phyloP scores from a whole-genome alignment of 257 asterid species.

The Solanum pennellii region DNA sequence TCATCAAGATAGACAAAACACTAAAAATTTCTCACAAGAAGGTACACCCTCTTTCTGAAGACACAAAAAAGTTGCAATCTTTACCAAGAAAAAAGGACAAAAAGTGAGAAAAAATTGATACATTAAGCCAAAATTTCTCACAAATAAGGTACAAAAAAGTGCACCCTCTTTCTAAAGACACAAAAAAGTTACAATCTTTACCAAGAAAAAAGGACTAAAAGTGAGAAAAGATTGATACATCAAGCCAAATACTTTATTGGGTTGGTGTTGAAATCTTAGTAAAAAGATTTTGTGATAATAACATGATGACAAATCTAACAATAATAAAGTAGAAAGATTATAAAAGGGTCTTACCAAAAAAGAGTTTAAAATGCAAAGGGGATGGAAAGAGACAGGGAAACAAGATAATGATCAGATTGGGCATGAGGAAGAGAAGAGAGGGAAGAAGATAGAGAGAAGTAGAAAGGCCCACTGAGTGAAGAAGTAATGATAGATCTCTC shows the following conservation, averaged over 20 bases:
- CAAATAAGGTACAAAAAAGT: conserved; percentile 28
- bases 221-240: neutral
- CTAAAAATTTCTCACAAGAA: conserved; percentile 10
- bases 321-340: neutral
- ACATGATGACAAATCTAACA: neutral
- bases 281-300: neutral
- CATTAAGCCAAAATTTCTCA: conserved; percentile 5
- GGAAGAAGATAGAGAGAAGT: neutral
- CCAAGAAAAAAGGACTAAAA: neutral
- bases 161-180: neutral
- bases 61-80: conserved; percentile 29
- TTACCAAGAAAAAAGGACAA: neutral
- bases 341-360: conserved; percentile 1
- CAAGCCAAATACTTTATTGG: neutral
- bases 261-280: neutral
- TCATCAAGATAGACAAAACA: conserved; percentile 20
- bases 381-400: neutral
- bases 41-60: conserved; percentile 11
- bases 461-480: conserved; percentile 10
- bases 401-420: neutral
- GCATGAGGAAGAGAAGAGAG: neutral
- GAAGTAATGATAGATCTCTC: neutral
- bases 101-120: neutral
- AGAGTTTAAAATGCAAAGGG: neutral
- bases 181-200: conserved; percentile 34